A percentile compares a stretch with the other conserved stretches of the same genome.
phyloP scores from a whole-genome alignment of 169 alveolate genomes.

The Besnoitia besnoiti region DNA sequence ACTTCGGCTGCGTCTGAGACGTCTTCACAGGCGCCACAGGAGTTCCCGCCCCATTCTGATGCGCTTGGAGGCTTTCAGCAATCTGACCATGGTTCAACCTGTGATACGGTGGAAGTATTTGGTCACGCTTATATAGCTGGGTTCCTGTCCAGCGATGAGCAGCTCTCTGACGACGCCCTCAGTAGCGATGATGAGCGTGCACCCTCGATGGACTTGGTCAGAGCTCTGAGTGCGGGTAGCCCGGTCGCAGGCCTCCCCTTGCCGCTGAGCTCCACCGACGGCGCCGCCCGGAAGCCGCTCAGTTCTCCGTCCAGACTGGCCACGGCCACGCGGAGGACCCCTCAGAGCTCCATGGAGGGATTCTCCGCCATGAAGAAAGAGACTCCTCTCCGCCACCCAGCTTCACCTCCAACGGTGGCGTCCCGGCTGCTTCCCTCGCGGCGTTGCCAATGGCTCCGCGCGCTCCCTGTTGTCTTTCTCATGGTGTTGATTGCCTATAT shows the following conservation, averaged over 20 bases:
- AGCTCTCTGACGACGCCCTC: neutral
- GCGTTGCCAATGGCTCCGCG: constrained; percentile 60
- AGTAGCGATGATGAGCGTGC: neutral
- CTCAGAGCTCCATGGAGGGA: constrained; percentile 2
- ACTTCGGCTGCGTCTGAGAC: neutral
- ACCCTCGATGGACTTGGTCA: neutral
- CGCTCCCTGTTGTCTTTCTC: constrained; percentile 56
- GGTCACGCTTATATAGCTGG: neutral
- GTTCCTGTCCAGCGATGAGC: neutral
- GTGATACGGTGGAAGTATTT: neutral
- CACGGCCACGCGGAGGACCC: neutral
- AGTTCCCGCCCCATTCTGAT: neutral
- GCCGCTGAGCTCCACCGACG: neutral
- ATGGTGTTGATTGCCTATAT: constrained; percentile 52
- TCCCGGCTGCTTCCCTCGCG: constrained; percentile 32
- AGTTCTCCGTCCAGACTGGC: neutral
- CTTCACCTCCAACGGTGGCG: neutral
- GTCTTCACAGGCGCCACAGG: neutral
- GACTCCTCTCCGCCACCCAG: neutral
- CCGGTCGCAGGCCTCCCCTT: neutral
- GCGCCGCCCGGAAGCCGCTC: neutral
- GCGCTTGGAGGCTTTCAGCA: neutral
- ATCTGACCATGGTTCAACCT: neutral
- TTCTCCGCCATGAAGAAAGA: neutral
- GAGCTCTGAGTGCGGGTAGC: neutral